Evolutionary conservation across 352 stramenopile genomes (phyloP).

Genomic region (Phytophthora hybrid): DNA sequence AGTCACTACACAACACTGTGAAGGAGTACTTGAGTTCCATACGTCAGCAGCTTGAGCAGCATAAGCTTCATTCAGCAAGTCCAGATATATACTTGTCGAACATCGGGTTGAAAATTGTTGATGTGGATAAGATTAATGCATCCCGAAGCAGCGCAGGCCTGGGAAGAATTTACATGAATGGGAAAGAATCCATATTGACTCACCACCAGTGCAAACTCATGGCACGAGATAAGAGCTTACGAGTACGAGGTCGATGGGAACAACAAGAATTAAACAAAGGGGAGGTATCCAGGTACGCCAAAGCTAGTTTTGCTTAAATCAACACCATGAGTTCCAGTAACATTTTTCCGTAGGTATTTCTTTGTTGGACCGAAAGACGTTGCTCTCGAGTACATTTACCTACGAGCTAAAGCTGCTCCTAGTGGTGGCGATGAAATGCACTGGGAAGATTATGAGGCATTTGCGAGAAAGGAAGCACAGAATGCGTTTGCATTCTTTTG

Average conservation of each 20-base stretch:
- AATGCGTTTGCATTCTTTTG: slow-evolving; percentile 25
- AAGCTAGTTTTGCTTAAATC: neutral
- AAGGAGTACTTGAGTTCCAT: slow-evolving; percentile 13
- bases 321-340: neutral
- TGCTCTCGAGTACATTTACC: slow-evolving; percentile 27
- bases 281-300: slow-evolving; percentile 20
- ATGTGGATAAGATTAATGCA: slow-evolving; percentile 36
- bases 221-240: slow-evolving; percentile 7
- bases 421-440: neutral
- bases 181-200: slow-evolving; percentile 17
- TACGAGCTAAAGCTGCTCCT: slow-evolving; percentile 18
- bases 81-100: slow-evolving; percentile 13
- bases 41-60: slow-evolving; percentile 12
- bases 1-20: slow-evolving; percentile 1
- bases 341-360: slow-evolving; percentile 23
- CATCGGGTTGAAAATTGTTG: slow-evolving; percentile 27
- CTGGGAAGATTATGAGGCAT: slow-evolving; percentile 23
- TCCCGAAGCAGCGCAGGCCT: slow-evolving; percentile 20
- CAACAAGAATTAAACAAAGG: slow-evolving; percentile 11
- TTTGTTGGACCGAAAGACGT: slow-evolving; percentile 28
- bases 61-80: slow-evolving; percentile 6
- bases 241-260: slow-evolving; percentile 20
- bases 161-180: slow-evolving; percentile 29
- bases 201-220: slow-evolving; percentile 31
- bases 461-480: slow-evolving; percentile 19